Conservation (phyloP, 2,329 filamentous ascomycete genomes). For the Dactylellina leptospora region DNA sequence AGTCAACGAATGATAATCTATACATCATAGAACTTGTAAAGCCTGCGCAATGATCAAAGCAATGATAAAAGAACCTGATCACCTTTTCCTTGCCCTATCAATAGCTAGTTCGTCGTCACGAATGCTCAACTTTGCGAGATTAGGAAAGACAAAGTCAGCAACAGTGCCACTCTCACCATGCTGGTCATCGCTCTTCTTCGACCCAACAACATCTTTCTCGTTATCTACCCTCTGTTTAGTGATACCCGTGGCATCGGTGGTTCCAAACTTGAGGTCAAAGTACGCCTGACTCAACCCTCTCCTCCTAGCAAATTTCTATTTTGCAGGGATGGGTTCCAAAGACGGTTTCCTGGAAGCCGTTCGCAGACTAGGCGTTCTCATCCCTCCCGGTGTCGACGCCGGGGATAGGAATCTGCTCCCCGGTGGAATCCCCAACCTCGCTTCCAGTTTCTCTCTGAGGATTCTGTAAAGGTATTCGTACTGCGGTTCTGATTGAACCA, state of each 20-base stretch:
- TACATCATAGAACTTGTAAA: too few relatives aligned
- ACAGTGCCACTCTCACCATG: not conserved
- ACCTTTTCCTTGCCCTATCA: too few relatives aligned
- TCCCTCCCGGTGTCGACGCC: constrained; percentile 21
- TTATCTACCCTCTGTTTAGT: constrained; percentile 9
- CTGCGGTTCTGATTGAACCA: constrained; percentile 91
- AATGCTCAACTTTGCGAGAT: too few relatives aligned
- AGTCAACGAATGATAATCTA: too few relatives aligned
- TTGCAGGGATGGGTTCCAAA: constrained; percentile 37
- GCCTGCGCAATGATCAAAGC: too few relatives aligned
- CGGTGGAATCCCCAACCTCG: constrained; percentile 58
- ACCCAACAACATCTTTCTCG: not conserved
- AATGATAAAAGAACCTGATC: too few relatives aligned
- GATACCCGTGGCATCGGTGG: not conserved
- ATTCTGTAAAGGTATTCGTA: constrained; percentile 90
- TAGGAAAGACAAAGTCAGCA: too few relatives aligned
- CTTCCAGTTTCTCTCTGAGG: constrained; percentile 70
- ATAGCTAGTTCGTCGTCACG: too few relatives aligned
- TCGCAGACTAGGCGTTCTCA: constrained; percentile 42
- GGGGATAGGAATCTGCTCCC: constrained; percentile 57
- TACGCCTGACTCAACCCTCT: constrained; percentile 3
- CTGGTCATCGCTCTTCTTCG: not conserved
- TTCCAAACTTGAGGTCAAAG: not conserved
- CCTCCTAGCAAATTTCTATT: constrained; percentile 33
- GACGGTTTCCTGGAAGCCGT: constrained; percentile 40